Base-by-base conservation (phyloP, 1,139 yeast species). In the Sugiyamaella xylanicola region DNA sequence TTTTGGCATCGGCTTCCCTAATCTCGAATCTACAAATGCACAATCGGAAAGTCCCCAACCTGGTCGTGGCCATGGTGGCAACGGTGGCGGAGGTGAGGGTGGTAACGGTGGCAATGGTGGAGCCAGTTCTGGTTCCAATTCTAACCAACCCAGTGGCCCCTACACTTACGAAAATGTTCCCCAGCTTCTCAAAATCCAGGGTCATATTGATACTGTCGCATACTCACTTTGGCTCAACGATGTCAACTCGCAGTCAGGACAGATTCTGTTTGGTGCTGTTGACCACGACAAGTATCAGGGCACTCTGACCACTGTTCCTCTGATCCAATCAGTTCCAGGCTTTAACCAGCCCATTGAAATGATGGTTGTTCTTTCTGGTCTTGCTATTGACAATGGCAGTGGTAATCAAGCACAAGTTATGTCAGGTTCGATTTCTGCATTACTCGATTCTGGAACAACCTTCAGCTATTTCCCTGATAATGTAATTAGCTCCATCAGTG, bases 201-300 rank as follows among this genome's bases (percentile, higher is more conserved):
- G 85, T 13, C 44, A 49, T 41, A 60, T 58, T 13, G 67, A 73
- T 27, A 72, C 75, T 49, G 71, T 68, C 32, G 77, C 82, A 8
- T 84, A 81, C 67, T 83, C 88, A 2, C 69, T 85, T 51, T 83
- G 79, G 70, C 75, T 84, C 60, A 74, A 77, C 56, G 70, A 74
- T 20, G 61, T 69, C 13, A 72, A 71, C 25, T 65, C 80, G 7
- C 63, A 65, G 40, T 56, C 68, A 1, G 87, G 87, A 2, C 63
- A 75, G 11, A 67, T 83, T 48, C 72, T 83, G 51, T 83, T 83
- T 67, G 87, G 87, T 4, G 87, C 82, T 47, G 74, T 82, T 53
- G 87, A 83, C 66, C 76, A 76, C 55, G 79, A 79, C 29, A 83
- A 82, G 67, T 81, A 75, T 63, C 56, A 68, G 1, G 87, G 86